These are phyloP conservation scores for Aspergillus diversus DNA, from an alignment of 495 filamentous ascomycete species.

Conservation along the genomic window DNA sequence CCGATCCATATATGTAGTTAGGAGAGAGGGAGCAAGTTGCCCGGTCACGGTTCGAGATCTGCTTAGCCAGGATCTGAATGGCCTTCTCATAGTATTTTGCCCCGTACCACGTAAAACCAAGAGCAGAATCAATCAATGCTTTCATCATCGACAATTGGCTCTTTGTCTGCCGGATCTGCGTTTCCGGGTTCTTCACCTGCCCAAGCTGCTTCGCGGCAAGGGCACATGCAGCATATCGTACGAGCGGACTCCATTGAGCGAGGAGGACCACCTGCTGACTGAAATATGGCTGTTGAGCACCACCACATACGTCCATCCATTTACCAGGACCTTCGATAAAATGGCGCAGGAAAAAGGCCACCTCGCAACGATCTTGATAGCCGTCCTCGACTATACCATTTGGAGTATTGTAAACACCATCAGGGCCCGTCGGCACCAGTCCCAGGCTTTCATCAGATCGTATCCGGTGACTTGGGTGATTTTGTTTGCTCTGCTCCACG, in stretches of 20 bases:
- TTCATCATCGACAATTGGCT: constrained; percentile 12
- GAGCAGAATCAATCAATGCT: constrained; percentile 11
- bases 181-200: constrained; percentile 21
- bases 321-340: constrained; percentile 22
- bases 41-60: constrained; percentile 18
- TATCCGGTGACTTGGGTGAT: neutral
- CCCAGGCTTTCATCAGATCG: neutral
- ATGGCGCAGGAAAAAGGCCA: constrained; percentile 27
- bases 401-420: neutral
- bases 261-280: constrained; percentile 21
- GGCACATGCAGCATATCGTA: constrained; percentile 29
- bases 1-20: constrained; percentile 17
- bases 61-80: constrained; percentile 24
- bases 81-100: constrained; percentile 34
- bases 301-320: constrained; percentile 26
- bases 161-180: constrained; percentile 10
- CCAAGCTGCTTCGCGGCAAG: constrained; percentile 30
- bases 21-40: constrained; percentile 16
- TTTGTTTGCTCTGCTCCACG: neutral
- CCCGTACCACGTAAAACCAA: constrained; percentile 32
- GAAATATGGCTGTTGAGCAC: constrained; percentile 22
- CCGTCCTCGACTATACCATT: constrained; percentile 11
- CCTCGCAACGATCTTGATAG: constrained; percentile 23
- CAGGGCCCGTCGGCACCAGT: neutral
- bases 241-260: constrained; percentile 16